Conservation (phyloP, 2,329 filamentous ascomycete genomes). For the Sporothrix mexicana region DNA sequence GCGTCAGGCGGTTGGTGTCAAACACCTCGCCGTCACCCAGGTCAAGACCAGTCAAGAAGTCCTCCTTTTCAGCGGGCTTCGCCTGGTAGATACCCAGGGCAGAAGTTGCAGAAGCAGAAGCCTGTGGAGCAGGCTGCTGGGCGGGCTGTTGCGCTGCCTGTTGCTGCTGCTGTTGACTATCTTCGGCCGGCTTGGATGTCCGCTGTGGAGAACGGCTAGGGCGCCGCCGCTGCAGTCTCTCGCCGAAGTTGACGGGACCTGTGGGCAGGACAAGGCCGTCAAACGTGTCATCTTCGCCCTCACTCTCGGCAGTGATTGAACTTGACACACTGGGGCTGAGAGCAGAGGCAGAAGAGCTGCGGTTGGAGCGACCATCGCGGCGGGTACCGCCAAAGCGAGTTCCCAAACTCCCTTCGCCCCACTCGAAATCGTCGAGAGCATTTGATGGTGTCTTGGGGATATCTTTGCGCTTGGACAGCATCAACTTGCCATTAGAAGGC, state of each 20-base stretch:
- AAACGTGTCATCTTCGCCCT: conserved; percentile 91
- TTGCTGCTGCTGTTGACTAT: conserved; percentile 44
- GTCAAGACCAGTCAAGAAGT: conserved; percentile 86
- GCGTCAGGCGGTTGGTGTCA: conserved; percentile 76
- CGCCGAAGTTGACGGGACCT: conserved; percentile 81
- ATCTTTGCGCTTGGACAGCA: conserved; percentile 65
- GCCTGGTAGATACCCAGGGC: conserved; percentile 30
- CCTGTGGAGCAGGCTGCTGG: conserved; percentile 7
- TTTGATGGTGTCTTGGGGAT: conserved; percentile 67
- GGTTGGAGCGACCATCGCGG: conserved; percentile 76
- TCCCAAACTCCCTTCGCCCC: conserved; percentile 91
- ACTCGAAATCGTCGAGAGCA: conserved; percentile 79
- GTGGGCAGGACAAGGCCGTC: conserved; percentile 86
- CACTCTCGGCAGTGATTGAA: conserved; percentile 88
- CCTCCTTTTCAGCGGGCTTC: conserved; percentile 62
- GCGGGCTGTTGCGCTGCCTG: conserved; percentile 37
- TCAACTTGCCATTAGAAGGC: conserved; percentile 69
- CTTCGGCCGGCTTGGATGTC: conserved; percentile 33
- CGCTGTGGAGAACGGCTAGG: conserved; percentile 63
- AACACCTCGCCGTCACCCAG: conserved; percentile 84
- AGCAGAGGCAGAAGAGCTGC: conserved; percentile 85
- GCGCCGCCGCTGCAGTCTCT: conserved; percentile 75
- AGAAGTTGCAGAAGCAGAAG: conserved; percentile 20
- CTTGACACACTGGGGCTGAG: conserved; percentile 93
- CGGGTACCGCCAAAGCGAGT: conserved; percentile 88